Evolutionary conservation across 306 rosid genomes (phyloP), one percentile per base, ranked within the genome.

Genomic region (Acacia confusa): DNA sequence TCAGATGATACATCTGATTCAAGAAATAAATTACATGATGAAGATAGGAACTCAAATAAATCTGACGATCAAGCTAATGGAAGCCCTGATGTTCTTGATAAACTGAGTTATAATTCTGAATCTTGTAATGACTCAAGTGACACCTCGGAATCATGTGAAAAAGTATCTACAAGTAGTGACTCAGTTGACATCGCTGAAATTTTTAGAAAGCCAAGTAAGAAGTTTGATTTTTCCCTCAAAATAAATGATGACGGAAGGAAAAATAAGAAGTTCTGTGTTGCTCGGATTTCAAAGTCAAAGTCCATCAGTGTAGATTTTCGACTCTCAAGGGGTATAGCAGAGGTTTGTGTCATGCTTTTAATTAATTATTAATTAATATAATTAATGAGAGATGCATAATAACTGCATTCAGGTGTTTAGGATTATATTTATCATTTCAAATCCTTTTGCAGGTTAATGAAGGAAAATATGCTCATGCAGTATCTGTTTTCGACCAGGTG

Each of bases 251-350:
- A 92, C 68, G 78, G 89, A 80, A 93, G 87, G 88, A 86, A 75
- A 87, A 86, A 84, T 79, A 93, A 93, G 64, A 95, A 93, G 88
- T 93, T 93, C 77, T 87, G 85, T 45, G 92, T 92, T 83, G 82
- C 96, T 81, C 89, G 88, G 83, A 78, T 92, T 84, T 92, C 98
- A 82, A 93, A 88, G 86, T 36, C 92, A 40, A 95, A 90, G 84
- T 95, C 99, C 27, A 87, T 93, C 63, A 92, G 92, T 84, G 94
- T 95, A 81, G 99, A 95, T 89, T 92, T 95, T 74, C 93, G 98
- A 82, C 93, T 95, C 71, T 93, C 99, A 73, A 92, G 96, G 86
- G 99, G 97, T 61, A 95, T 95, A 83, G 97, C 97, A 22, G 94
- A 93, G 99, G 99, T 95, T 84, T 81, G 88, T 78, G 77, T 50